Evolutionary conservation across 2,329 filamentous ascomycete genomes (phyloP).

Genomic region (Fusarium sp.): DNA sequence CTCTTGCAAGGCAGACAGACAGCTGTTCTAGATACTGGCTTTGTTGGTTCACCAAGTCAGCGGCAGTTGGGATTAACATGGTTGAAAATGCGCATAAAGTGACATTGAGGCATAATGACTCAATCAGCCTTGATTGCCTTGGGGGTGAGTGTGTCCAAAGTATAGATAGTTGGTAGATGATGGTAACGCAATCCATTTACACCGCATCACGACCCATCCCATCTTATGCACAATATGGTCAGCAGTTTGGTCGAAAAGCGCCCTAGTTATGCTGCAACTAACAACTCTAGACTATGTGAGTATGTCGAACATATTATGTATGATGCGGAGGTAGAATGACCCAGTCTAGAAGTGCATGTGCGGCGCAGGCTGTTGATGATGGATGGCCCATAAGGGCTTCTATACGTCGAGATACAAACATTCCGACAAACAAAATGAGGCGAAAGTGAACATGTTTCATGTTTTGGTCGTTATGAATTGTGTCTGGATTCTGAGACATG

Average conservation of each 20-base stretch:
- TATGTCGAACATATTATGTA: constrained; percentile 9
- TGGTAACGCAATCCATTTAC: neutral
- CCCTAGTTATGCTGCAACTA: neutral
- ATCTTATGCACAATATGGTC: constrained; percentile 13
- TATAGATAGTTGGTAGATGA: constrained; percentile 1
- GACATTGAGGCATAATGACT: neutral
- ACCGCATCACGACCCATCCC: neutral
- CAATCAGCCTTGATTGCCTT: neutral
- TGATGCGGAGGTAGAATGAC: constrained; percentile 8
- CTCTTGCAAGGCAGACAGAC: neutral
- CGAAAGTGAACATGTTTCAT: constrained; percentile 19
- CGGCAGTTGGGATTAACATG: neutral
- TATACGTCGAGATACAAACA: constrained; percentile 8
- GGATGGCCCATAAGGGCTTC: neutral
- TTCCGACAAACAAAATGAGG: constrained; percentile 15
- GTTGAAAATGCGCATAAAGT: neutral
- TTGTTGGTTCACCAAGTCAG: neutral
- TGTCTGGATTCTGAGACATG: neutral
- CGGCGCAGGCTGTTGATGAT: constrained; percentile 12
- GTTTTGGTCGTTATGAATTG: neutral
- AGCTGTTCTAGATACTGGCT: neutral
- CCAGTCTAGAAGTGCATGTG: constrained; percentile 3
- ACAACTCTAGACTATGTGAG: neutral
- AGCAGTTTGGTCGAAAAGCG: constrained; percentile 3
- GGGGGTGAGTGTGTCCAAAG: neutral